A percentile compares a stretch with the other conserved stretches of the same genome.
These are phyloP conservation scores for Colletotrichum higginsianum DNA, from an alignment of 2,329 filamentous ascomycete species.

Conservation along the genomic window DNA sequence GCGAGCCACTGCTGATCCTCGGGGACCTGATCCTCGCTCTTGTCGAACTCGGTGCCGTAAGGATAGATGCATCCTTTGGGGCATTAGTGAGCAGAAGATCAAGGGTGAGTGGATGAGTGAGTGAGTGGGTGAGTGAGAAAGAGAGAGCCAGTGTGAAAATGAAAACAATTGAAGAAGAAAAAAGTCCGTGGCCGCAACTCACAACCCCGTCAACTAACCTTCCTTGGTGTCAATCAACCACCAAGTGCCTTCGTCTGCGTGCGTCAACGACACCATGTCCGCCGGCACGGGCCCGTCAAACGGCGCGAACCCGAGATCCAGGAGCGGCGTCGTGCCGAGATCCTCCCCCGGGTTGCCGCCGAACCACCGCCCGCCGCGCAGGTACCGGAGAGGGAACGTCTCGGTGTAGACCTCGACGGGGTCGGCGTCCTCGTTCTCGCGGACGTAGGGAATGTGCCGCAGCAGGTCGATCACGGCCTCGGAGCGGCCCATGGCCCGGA, in stretches of 20 bases:
- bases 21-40: conserved; percentile 9
- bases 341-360: conserved; percentile 15
- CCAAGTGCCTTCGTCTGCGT: conserved; percentile 39
- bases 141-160: too few species aligned
- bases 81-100: neutral
- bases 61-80: conserved; percentile 34
- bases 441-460: conserved; percentile 38
- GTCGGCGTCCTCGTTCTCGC: conserved; percentile 34
- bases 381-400: conserved; percentile 39
- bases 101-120: neutral
- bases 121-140: too few species aligned
- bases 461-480: conserved; percentile 38
- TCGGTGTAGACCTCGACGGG: conserved; percentile 37
- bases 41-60: conserved; percentile 36
- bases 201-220: conserved; percentile 7
- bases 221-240: conserved; percentile 39
- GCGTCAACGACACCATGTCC: conserved; percentile 40
- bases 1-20: conserved; percentile 36
- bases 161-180: too few species aligned
- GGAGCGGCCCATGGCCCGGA: conserved; percentile 42
- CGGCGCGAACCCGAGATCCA: conserved; percentile 39
- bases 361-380: conserved; percentile 40
- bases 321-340: conserved; percentile 24
- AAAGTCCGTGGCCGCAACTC: neutral
- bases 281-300: conserved; percentile 40